Evolutionary conservation across 2,329 filamentous ascomycete genomes (phyloP), one percentile per base, ranked within the genome.

Genomic region (Hortaea sp.): DNA sequence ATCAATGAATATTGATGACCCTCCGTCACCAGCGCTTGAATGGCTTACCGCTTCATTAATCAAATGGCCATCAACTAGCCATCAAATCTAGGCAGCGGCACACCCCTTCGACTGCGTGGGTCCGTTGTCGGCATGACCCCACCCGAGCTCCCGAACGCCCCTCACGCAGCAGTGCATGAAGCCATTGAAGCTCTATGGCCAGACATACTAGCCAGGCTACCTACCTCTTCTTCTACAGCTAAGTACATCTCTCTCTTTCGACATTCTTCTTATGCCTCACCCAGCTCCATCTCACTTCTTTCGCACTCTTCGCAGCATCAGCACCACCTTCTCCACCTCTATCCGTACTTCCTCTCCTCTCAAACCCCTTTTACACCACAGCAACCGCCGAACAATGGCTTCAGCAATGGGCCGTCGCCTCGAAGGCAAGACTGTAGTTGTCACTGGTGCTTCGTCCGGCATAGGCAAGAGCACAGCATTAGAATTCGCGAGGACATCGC

Each of bases 391-490:
- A 58, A 76, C 66, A 47, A 84, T 83, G 79, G 68, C 76, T 27
- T 78, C 86, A 35, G 80, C 84, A 61, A 81, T 85, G 69, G 76
- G 76, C 53, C 84, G 88, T 66, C 88, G 90, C 71, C 85, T 98
- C 50, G 77, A 84, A 60, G 88, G 88, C 77, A 97, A 97, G 73
- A 97, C 88, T 4, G 74, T 97, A 49, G 69, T 97, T 47, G 78
- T 98, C 53, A 97, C 92, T 5, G 92, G 92, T 47, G 92, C 92
- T 30, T 92, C 85, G 4, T 94, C 88, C 13, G 92, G 92, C 51
- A 97, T 98, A 66, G 92, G 92, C 27, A 79, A 77, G 46, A 79
- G 77, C 57, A 84, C 78, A 12, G 92, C 90, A n/a, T 72, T 92
- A 54, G 92, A 97, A 67, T 98, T 97, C 62, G 92, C 92, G 28